Evolutionary conservation across 176 grass and related monocot species (phyloP).

Genomic region (Avena eriantha): DNA sequence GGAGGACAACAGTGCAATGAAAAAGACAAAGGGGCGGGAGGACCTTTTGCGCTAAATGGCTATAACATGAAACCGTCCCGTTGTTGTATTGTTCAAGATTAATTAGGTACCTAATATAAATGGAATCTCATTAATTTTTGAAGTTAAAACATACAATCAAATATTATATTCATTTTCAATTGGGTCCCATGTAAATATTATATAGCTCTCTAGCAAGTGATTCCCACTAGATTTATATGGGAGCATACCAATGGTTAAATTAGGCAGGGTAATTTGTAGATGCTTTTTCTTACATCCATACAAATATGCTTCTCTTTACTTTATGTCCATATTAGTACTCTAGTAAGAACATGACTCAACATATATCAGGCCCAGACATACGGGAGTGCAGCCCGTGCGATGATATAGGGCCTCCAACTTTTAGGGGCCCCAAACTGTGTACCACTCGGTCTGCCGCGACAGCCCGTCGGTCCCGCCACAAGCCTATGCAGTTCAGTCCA

Average conservation of each 20-base stretch:
- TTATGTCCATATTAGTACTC: too few relatives aligned
- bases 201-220: too few relatives aligned
- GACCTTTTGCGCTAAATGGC: background rate
- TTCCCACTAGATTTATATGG: background rate
- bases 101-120: background rate
- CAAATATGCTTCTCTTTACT: too few relatives aligned
- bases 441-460: too few relatives aligned
- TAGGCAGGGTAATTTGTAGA: background rate
- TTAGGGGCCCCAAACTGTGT: too few relatives aligned
- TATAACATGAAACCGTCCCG: background rate
- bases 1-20: background rate
- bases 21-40: background rate
- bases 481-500: too few relatives aligned
- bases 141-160: background rate
- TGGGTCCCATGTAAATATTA: background rate
- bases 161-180: background rate
- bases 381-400: too few relatives aligned
- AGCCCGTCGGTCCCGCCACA: too few relatives aligned
- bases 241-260: background rate
- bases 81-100: background rate
- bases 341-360: too few relatives aligned
- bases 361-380: too few relatives aligned
- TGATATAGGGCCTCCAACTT: too few relatives aligned
- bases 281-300: too few relatives aligned
- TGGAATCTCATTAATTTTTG: background rate